Conservation (phyloP, 768 basidiomycete species). For the Rhizopogon vinicolor region DNA sequence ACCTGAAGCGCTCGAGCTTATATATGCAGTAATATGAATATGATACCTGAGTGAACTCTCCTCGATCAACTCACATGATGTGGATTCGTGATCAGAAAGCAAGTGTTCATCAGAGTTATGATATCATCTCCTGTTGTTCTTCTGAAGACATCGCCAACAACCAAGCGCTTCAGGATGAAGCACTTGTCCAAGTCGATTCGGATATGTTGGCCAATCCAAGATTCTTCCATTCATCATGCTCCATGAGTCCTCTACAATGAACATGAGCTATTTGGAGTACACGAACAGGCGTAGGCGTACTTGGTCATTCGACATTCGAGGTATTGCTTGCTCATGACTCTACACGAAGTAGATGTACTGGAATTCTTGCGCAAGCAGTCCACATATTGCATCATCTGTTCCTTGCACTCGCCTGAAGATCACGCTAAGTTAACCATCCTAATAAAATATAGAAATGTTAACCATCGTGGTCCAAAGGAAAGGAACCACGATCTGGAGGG, state of each 20-base stretch:
- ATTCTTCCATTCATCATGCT: conserved; percentile 82
- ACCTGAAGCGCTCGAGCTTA: no score
- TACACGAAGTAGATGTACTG: conserved; percentile 72
- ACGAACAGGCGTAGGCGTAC: conserved; percentile 38
- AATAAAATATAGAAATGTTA: background rate
- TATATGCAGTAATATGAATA: no score
- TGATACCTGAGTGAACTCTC: background rate
- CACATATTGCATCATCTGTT: conserved; percentile 78
- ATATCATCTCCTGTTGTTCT: background rate
- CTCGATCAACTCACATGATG: background rate
- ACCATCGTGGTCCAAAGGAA: conserved; percentile 90
- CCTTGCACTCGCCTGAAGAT: conserved; percentile 77
- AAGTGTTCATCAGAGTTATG: background rate
- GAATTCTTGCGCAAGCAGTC: conserved; percentile 69
- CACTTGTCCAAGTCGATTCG: background rate
- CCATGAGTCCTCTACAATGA: conserved; percentile 74
- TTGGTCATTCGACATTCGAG: conserved; percentile 86
- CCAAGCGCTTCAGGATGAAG: background rate
- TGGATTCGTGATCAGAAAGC: background rate
- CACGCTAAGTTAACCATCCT: background rate
- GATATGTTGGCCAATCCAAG: conserved; percentile 64
- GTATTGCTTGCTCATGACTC: conserved; percentile 70
- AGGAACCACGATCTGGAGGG: conserved; percentile 89
- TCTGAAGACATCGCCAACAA: background rate
- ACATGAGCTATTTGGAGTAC: background rate